Base-by-base conservation (phyloP, 306 rosid species). In the Ormosia emarginata region DNA sequence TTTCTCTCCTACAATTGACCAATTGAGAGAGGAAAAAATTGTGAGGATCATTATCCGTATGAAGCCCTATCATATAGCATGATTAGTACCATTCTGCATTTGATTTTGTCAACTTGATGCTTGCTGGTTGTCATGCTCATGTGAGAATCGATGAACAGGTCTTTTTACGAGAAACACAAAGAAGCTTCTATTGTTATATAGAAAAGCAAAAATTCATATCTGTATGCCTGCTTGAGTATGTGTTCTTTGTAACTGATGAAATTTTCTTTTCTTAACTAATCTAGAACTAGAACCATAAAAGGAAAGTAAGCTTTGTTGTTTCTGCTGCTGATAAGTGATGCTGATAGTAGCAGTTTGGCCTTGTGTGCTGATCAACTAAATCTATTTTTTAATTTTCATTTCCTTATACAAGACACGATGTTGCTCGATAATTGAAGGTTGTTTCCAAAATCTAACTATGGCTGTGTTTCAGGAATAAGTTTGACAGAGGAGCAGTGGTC, bases 401-500 rank as follows among this genome's bases (percentile, higher is more conserved):
- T 74, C 40, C 36, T 33, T 64, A 2, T 43, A 17, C 14, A 41
- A 68, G 5, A 37, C 52, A 49, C 33, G 24, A 9, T 80, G 10
- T 32, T 62, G 24, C 72, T 84, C 36, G 32, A 29, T 61, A 57
- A 39, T 50, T 61, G 44, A 70, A 32, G 64, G 62, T 18, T 57
- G 43, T 69, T 67, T 82, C 41, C 6, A 0, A 59, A 52, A 61
- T 53, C 8, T 32, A 14, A 44, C 49, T 80, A 82, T 30, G 64
- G 61, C 62, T 83, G 32, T 80, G 33, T 67, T 68, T 82, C 92
- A 95, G 99, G 99, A 81, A 95, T 95, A 82, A 93, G 98, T 86
- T 84, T 93, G 97, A 93, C 93, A 2, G 92, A 84, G 78, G 98
- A 92, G 85, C 99, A 95, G 76, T 95, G 98, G 98, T 83, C 91